phyloP scores from a whole-genome alignment of 2,329 filamentous ascomycete genomes.

The Sarocladium kiliense region DNA sequence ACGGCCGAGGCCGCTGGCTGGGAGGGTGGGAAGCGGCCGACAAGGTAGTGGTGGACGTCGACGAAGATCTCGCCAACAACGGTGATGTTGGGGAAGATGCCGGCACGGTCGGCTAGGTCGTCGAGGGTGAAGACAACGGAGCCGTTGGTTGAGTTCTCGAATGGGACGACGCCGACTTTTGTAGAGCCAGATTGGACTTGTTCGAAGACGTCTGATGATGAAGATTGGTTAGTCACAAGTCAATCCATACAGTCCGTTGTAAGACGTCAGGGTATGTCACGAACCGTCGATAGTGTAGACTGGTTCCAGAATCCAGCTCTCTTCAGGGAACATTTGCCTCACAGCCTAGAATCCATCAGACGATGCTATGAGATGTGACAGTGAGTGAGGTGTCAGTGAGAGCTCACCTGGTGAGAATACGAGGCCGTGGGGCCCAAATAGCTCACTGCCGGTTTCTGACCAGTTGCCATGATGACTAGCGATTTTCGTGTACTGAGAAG shows the following conservation, averaged over 20 bases:
- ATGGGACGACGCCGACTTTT: conserved; percentile 77
- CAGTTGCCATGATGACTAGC: conserved; percentile 18
- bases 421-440: conserved; percentile 45
- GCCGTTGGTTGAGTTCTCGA: conserved; percentile 95
- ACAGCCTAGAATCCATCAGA: conserved; percentile 33
- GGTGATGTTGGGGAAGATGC: conserved; percentile 59
- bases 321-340: conserved; percentile 41
- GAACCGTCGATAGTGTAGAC: conserved; percentile 46
- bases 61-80: conserved; percentile 84
- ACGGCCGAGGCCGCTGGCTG: background rate
- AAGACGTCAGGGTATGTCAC: conserved; percentile 11
- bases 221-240: conserved; percentile 1
- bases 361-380: no score
- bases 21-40: conserved; percentile 47
- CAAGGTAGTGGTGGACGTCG: conserved; percentile 80
- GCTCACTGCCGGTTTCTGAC: conserved; percentile 36
- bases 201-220: conserved; percentile 68
- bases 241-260: no score
- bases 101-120: conserved; percentile 71
- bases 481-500: no score
- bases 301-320: conserved; percentile 43
- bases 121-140: conserved; percentile 87
- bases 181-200: conserved; percentile 63
- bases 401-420: conserved; percentile 44
- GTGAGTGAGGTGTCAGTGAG: no score